A percentile compares a stretch with the other conserved stretches of the same genome.
These are phyloP conservation scores for Colletotrichum aenigma DNA, from an alignment of 2,329 filamentous ascomycete species.

Conservation along the genomic window DNA sequence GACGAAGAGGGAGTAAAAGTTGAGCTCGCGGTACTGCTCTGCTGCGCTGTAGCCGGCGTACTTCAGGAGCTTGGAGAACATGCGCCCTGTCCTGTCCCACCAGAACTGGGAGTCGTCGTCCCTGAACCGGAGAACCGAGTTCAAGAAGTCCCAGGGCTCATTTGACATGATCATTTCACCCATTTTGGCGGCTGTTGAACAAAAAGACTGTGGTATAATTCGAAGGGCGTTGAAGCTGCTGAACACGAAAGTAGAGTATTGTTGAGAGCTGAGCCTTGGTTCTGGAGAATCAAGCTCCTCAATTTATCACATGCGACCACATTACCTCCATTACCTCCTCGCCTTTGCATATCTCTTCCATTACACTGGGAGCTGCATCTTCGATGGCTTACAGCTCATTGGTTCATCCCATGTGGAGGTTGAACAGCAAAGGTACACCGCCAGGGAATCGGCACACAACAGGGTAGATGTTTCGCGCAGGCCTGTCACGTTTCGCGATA, in stretches of 20 bases:
- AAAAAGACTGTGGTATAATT: neutral
- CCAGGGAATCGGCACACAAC: neutral
- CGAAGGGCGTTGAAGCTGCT: neutral
- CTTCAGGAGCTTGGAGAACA: conserved; percentile 15
- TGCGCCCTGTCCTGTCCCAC: conserved; percentile 14
- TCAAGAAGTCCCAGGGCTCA: conserved; percentile 16
- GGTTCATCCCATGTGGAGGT: neutral
- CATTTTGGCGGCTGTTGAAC: neutral
- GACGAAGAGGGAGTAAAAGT: conserved; percentile 17
- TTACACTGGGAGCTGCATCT: neutral
- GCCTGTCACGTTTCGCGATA: neutral
- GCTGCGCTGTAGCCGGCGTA: conserved; percentile 12
- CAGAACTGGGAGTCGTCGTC: conserved; percentile 17
- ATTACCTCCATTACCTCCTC: neutral
- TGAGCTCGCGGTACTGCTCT: conserved; percentile 17
- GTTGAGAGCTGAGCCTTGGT: neutral
- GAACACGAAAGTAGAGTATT: neutral
- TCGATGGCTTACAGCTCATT: neutral
- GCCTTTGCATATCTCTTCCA: neutral
- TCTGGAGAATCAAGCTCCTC: neutral
- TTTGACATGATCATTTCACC: conserved; percentile 15
- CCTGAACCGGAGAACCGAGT: conserved; percentile 13
- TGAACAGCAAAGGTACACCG: neutral
- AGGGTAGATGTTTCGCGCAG: neutral
- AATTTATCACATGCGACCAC: neutral